Evolutionary conservation across 2,329 filamentous ascomycete genomes (phyloP).

Genomic region (Diaporthe batatas): DNA sequence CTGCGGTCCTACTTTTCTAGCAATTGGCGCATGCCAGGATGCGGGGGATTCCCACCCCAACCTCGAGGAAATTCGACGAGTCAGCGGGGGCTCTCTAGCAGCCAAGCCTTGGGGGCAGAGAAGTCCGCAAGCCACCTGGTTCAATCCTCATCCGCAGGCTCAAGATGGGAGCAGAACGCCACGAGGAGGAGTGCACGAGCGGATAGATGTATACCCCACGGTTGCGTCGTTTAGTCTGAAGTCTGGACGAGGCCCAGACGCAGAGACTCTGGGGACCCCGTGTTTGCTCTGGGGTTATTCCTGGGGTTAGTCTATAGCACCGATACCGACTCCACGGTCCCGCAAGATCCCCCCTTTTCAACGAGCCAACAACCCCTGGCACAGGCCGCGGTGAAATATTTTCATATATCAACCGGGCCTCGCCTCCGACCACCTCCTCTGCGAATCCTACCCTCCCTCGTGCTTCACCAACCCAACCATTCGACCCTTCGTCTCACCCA

Average conservation of each 20-base stretch:
- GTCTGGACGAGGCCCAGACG: constrained; percentile 1
- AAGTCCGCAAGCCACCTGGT: constrained; percentile 32
- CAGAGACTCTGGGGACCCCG: constrained; percentile 36
- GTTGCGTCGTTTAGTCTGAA: not conserved
- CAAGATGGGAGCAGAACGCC: not conserved
- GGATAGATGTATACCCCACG: constrained; percentile 36
- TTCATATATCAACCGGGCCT: constrained; percentile 39
- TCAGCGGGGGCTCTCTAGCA: constrained; percentile 9
- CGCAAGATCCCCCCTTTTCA: constrained; percentile 21
- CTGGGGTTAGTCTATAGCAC: constrained; percentile 22
- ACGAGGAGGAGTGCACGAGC: constrained; percentile 4
- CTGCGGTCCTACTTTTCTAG: not conserved
- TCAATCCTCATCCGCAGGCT: constrained; percentile 38
- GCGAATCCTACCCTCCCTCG: not conserved
- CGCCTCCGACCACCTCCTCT: constrained; percentile 2
- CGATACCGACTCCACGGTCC: constrained; percentile 26
- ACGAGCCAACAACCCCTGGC: constrained; percentile 24
- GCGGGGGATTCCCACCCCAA: constrained; percentile 1
- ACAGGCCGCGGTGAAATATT: constrained; percentile 23
- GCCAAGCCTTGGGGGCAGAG: not conserved
- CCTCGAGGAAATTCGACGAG: constrained; percentile 17
- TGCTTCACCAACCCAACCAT: not conserved
- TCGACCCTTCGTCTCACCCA: constrained; percentile 19
- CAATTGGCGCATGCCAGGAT: constrained; percentile 18
- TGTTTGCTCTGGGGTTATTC: constrained; percentile 23